These are phyloP conservation scores for Crucibulum parvulum DNA, from an alignment of 1,284 basidiomycete species.

Conservation along the genomic window DNA sequence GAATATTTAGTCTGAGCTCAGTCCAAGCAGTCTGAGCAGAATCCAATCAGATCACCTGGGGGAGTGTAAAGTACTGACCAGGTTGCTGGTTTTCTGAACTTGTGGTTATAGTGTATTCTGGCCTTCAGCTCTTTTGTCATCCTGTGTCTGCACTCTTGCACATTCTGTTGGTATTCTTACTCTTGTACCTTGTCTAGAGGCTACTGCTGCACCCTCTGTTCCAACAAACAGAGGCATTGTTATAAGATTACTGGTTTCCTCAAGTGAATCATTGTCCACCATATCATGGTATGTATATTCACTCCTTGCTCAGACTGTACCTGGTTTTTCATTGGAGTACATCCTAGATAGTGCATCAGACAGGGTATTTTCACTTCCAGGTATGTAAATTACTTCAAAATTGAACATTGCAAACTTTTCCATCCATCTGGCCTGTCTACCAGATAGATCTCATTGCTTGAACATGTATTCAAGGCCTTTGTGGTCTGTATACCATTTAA, in stretches of 20 bases:
- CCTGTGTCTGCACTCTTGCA: not conserved
- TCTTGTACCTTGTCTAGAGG: not conserved
- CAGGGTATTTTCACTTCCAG: slow-evolving; percentile 26
- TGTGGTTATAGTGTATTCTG: not conserved
- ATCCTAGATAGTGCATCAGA: slow-evolving; percentile 30
- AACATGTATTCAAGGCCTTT: slow-evolving; percentile 33
- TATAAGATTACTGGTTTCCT: slow-evolving; percentile 1
- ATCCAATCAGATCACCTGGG: not conserved
- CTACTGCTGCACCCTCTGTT: slow-evolving; percentile 12
- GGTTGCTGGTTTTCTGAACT: not conserved
- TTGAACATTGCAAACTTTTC: slow-evolving; percentile 33
- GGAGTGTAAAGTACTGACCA: not conserved
- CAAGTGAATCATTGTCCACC: slow-evolving; percentile 9
- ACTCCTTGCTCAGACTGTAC: slow-evolving; percentile 12
- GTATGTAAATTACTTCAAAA: slow-evolving; percentile 27
- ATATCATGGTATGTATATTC: slow-evolving; percentile 29
- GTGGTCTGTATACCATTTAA: slow-evolving; percentile 42
- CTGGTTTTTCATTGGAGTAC: slow-evolving; percentile 25
- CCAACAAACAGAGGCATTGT: slow-evolving; percentile 17
- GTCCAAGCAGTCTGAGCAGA: too few relatives aligned
- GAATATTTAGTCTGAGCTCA: not conserved
- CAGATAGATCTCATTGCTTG: slow-evolving; percentile 33
- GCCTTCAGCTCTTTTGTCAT: not conserved
- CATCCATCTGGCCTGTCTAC: slow-evolving; percentile 41
- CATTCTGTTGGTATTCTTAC: not conserved